A percentile compares a stretch with the other conserved stretches of the same genome.
Evolutionary conservation across 352 stramenopile species (phyloP).

Genomic region (Thraustochytrium sp.): DNA sequence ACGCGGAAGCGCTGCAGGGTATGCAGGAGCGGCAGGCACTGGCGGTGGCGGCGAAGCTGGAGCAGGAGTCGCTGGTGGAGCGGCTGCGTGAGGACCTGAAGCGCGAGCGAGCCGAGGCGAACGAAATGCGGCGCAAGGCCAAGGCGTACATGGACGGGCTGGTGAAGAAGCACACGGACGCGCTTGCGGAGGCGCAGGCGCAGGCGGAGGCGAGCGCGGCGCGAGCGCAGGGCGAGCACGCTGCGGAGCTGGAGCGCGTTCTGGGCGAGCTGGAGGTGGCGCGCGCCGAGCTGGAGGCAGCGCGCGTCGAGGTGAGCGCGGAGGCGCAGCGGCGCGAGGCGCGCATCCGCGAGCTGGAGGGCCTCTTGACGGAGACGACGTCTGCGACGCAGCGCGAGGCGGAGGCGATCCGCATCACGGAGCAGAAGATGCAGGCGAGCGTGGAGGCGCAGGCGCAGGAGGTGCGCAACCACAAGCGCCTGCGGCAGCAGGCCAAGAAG

Average conservation of each 20-base stretch:
- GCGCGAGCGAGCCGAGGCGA: background rate
- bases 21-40: slow-evolving; percentile 7
- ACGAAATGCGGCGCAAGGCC: slow-evolving; percentile 2
- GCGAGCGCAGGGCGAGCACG: background rate
- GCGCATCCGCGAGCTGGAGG: slow-evolving; percentile 1
- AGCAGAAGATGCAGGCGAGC: slow-evolving; percentile 28
- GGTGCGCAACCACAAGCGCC: background rate
- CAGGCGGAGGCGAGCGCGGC: background rate
- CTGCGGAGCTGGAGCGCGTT: background rate
- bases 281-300: background rate
- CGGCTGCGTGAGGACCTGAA: background rate
- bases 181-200: background rate
- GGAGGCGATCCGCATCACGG: slow-evolving; percentile 2
- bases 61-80: background rate
- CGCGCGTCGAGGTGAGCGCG: background rate
- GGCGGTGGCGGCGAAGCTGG: background rate
- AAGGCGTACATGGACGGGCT: slow-evolving; percentile 27
- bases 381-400: background rate
- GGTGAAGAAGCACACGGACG: background rate
- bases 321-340: background rate
- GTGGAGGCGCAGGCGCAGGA: background rate
- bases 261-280: background rate
- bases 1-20: background rate
- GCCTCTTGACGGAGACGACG: background rate
- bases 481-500: slow-evolving; percentile 21